Base-by-base conservation (phyloP, 768 basidiomycete species). In the Psilocybe subaeruginosa region DNA sequence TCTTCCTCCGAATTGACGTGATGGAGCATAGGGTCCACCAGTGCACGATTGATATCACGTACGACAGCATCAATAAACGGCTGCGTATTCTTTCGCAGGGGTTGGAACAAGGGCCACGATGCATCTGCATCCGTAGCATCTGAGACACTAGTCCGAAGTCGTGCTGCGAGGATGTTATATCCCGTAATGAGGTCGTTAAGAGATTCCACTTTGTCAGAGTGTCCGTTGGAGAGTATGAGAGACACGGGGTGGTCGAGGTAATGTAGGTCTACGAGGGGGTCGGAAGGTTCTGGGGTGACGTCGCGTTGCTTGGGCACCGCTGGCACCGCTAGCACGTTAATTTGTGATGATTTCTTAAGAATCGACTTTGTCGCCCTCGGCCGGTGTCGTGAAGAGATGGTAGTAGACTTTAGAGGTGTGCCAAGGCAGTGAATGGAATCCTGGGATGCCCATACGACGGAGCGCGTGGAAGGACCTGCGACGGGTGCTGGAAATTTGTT, bases 251-350 rank as follows among this genome's bases (percentile, higher is more conserved):
- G 76, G n/a, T 80, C 80, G 31, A 94, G 83, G 69, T 92, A 94
- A 17, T 73, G 72, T 11, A 86, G 74, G 67, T 92, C 80, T 6
- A 78, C 78, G 16, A 92, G 79, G 9, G 91, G 89, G 66, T 87
- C 85, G 2, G 75, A 73, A 2, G 93, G 92, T 67, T 92, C 92
- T n/a, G 92, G 93, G 0, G 92, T 93, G 12, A 79, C 73, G 59
- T 91, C 86, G 58, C 91, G 83, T 54, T 75, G 72, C 27, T 73
- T 74, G 61, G 54, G 51, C n/a, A 70, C 72, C 52, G 80, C 77
- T n/a, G 84, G 77, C 3, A 79, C 68, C 0, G 80, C 71, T 19
- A 82, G 73, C 19, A 72, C 60, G 27, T 57, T 77, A 68, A 53
- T 65, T 65, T 53, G 39, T n/a, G 46, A 52, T n/a, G 72, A 68